phyloP scores from a whole-genome alignment of 306 rosid genomes.

The Vachellia pachyceras region DNA sequence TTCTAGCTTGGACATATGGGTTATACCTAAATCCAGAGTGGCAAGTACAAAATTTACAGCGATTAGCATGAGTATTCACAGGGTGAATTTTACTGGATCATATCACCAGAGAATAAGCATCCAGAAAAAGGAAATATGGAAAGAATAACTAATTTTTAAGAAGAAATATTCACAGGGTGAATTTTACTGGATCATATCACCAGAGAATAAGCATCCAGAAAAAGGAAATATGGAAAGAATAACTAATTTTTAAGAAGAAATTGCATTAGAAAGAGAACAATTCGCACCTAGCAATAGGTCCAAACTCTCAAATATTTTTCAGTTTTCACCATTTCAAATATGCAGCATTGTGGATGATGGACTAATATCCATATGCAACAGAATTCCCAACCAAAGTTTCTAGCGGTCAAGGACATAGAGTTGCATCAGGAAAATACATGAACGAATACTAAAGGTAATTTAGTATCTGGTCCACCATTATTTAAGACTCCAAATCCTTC shows the following conservation, averaged over 20 bases:
- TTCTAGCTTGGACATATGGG: constrained; percentile 94
- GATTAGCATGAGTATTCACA: not conserved
- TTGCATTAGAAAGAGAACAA: too few species aligned
- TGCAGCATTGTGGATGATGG: not conserved
- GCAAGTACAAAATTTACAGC: not conserved
- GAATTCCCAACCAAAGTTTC: not conserved
- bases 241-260: too few species aligned
- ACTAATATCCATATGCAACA: not conserved
- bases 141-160: too few species aligned
- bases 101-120: not conserved
- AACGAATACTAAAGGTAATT: not conserved
- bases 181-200: not conserved
- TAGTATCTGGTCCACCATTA: too few species aligned
- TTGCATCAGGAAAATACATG: not conserved
- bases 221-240: not conserved
- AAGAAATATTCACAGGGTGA: not conserved
- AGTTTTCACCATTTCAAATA: not conserved
- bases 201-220: not conserved
- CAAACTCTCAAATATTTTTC: constrained; percentile 5
- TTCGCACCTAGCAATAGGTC: too few species aligned
- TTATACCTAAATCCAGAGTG: constrained; percentile 73
- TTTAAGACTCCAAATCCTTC: too few species aligned
- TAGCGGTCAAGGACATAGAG: not conserved
- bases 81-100: not conserved
- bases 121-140: not conserved